Conservation (phyloP, 2,329 filamentous ascomycete genomes). For the Chaetomiaceae sp. region DNA sequence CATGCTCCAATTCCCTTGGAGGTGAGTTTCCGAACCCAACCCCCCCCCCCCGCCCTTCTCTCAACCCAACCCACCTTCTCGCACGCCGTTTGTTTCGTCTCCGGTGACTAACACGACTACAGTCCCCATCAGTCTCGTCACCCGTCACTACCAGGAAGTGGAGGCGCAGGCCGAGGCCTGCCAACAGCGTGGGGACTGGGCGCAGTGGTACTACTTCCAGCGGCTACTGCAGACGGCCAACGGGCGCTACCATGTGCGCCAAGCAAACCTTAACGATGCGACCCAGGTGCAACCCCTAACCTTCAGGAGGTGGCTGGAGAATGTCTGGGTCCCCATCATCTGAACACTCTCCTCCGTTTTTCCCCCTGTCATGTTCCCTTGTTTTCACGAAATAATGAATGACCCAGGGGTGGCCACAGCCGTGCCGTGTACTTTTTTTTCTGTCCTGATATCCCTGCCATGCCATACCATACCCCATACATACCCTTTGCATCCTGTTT, state of each 20-base stretch:
- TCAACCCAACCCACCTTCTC: slow-evolving; percentile 14
- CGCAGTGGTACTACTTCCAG: slow-evolving; percentile 51
- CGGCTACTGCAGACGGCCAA: slow-evolving; percentile 64
- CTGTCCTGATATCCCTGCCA: neutral
- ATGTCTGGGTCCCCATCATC: slow-evolving; percentile 39
- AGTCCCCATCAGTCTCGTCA: slow-evolving; percentile 40
- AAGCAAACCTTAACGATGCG: slow-evolving; percentile 54
- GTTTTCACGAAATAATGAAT: neutral
- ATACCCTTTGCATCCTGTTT: neutral
- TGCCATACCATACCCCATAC: too few relatives aligned
- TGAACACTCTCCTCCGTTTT: neutral
- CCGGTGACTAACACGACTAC: slow-evolving; percentile 25
- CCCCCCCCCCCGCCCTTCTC: neutral
- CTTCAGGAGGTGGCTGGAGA: slow-evolving; percentile 53
- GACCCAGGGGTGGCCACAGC: neutral
- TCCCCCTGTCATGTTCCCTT: neutral
- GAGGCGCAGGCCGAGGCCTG: slow-evolving; percentile 39
- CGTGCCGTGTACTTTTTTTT: neutral
- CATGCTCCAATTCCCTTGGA: slow-evolving; percentile 47
- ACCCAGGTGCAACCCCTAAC: slow-evolving; percentile 44
- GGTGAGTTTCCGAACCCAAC: slow-evolving; percentile 40
- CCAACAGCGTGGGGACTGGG: slow-evolving; percentile 44
- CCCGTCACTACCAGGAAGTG: slow-evolving; percentile 39
- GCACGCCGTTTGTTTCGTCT: too few relatives aligned
- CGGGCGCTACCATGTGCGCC: slow-evolving; percentile 61